A percentile compares a stretch with the other conserved stretches of the same genome.
These are phyloP conservation scores for Polygonum maritimum DNA, from an alignment of 148 eudicot species.

Conservation along the genomic window DNA sequence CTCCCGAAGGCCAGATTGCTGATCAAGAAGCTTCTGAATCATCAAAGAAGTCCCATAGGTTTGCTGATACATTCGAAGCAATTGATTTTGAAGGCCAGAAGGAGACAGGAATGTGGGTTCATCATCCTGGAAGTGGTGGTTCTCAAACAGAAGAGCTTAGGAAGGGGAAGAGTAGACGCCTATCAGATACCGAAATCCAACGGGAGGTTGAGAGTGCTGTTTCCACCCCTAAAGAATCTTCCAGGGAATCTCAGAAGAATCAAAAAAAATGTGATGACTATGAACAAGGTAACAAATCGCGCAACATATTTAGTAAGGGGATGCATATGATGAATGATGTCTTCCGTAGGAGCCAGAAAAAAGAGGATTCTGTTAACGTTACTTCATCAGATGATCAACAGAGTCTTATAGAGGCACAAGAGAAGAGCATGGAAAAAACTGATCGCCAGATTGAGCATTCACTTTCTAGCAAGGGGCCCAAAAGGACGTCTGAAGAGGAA, in stretches of 20 bases:
- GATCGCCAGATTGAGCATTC: not conserved
- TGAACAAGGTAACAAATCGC: conserved; percentile 18
- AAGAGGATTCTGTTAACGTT: conserved; percentile 23
- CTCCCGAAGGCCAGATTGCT: conserved; percentile 19
- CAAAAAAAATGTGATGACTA: conserved; percentile 20
- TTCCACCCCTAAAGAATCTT: conserved; percentile 27
- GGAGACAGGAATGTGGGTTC: conserved; percentile 82
- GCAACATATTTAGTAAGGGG: conserved; percentile 38
- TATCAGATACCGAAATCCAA: conserved; percentile 27
- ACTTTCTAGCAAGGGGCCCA: not conserved
- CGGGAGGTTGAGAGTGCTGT: conserved; percentile 13
- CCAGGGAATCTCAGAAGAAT: conserved; percentile 16
- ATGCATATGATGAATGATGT: conserved; percentile 36
- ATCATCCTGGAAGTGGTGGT: conserved; percentile 71
- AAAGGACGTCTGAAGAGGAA: not conserved
- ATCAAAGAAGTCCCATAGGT: conserved; percentile 22
- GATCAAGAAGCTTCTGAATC: conserved; percentile 7
- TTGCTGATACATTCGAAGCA: conserved; percentile 37
- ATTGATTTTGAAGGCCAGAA: conserved; percentile 60
- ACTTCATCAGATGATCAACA: conserved; percentile 39
- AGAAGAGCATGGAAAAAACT: not conserved
- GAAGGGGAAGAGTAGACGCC: conserved; percentile 46
- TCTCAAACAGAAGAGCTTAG: conserved; percentile 69
- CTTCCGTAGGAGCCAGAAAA: conserved; percentile 36
- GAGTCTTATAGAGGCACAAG: not conserved